phyloP scores from a whole-genome alignment of 306 rosid species.

The Fagus sylvatica region DNA sequence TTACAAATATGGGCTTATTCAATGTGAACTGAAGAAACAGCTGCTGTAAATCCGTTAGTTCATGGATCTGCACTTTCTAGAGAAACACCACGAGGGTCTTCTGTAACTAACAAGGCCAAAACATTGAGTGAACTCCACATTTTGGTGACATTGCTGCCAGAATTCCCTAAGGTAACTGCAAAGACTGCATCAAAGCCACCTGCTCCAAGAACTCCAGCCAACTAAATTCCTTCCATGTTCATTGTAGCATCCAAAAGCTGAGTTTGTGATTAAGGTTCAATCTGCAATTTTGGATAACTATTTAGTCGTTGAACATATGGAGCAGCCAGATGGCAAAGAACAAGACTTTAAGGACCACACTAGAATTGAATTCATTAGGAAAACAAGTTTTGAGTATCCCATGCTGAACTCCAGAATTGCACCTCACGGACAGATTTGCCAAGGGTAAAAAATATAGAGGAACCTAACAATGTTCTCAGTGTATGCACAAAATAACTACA shows the following conservation, averaged over 20 bases:
- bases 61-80: conserved; percentile 78
- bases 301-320: conserved; percentile 6
- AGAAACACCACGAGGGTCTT: conserved; percentile 87
- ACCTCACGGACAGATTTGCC: conserved; percentile 13
- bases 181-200: conserved; percentile 97
- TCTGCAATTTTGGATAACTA: conserved; percentile 45
- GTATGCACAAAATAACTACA: neutral
- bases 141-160: conserved; percentile 54
- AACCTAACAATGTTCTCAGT: neutral
- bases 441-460: conserved; percentile 8
- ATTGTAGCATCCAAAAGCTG: conserved; percentile 77
- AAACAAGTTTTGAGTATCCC: conserved; percentile 10
- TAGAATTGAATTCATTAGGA: conserved; percentile 4
- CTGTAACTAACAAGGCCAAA: conserved; percentile 88
- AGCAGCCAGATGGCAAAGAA: neutral
- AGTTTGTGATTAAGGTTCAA: conserved; percentile 92
- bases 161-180: conserved; percentile 76
- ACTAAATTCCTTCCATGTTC: conserved; percentile 89
- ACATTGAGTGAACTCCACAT: conserved; percentile 61
- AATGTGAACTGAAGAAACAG: conserved; percentile 66
- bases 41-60: conserved; percentile 68
- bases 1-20: conserved; percentile 27
- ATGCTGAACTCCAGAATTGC: conserved; percentile 2
- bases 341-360: neutral
- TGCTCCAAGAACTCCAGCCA: conserved; percentile 99